phyloP scores from a whole-genome alignment of 1,284 basidiomycete genomes.

The Phylloboletellus chloephorus region DNA sequence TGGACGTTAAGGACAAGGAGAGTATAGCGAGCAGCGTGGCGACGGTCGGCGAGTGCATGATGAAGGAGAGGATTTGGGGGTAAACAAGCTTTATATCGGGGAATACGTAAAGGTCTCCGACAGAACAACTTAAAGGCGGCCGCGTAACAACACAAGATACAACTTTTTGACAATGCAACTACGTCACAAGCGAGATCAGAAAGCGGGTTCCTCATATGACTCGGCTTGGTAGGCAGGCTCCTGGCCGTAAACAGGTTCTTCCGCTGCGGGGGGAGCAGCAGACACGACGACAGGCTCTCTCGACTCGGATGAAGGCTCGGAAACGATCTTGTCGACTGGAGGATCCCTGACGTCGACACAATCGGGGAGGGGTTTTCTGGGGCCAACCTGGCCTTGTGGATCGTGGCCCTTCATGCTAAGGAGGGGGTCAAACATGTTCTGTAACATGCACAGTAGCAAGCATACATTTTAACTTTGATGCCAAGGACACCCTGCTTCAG shows the following conservation, averaged over 20 bases:
- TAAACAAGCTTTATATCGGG: too few relatives aligned
- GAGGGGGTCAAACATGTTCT: constrained; percentile 10
- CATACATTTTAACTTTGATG: constrained; percentile 99
- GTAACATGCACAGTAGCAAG: constrained; percentile 7
- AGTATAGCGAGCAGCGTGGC: constrained; percentile 14
- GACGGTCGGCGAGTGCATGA: constrained; percentile 16
- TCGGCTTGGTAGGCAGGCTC: constrained; percentile 39
- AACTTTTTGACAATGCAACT: constrained; percentile 15
- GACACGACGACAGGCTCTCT: constrained; percentile 58
- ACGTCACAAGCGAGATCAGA: constrained; percentile 36
- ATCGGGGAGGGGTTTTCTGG: constrained; percentile 93
- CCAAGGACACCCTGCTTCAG: constrained; percentile 99
- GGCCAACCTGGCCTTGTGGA: constrained; percentile 84
- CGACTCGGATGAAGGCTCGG: constrained; percentile 76
- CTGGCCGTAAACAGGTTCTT: constrained; percentile 44
- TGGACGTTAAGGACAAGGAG: constrained; percentile 11
- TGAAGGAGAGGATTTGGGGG: constrained; percentile 4
- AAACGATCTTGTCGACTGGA: constrained; percentile 72
- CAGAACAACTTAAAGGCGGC: too few relatives aligned
- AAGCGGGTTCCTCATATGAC: constrained; percentile 41
- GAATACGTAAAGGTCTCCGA: too few relatives aligned
- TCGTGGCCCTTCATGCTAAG: constrained; percentile 94
- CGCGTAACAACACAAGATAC: constrained; percentile 11
- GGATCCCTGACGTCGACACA: constrained; percentile 89
- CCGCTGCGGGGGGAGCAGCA: constrained; percentile 45